Evolutionary conservation across 306 rosid species (phyloP), one percentile per base, ranked within the genome.

Genomic region (Crataegus laevigata): DNA sequence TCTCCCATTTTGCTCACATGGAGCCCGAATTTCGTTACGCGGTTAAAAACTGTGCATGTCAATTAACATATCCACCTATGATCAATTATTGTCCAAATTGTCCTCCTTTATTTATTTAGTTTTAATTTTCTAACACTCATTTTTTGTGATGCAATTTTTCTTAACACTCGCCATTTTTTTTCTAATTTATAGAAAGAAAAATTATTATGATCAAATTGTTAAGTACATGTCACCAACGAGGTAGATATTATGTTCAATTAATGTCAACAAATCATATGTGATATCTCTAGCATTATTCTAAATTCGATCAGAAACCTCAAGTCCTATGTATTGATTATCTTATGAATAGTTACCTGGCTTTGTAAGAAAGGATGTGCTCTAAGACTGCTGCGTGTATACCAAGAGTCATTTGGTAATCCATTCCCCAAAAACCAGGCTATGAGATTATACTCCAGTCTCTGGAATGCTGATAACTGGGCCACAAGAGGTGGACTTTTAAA

Each of bases 381-480:
- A 38, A 22, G n/a, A 40, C 26, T 7, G 15, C 19, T 63, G n/a
- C 4, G 14, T 29, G 6, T 55, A 4, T 26, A 86, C 80, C 11
- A 15, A 42, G 83, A 78, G 22, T 14, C 75, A 0, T 55, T 10
- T 1, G 87, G 85, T 0, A 21, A 72, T 18, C 81, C 84, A 11
- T 87, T 47, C 72, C 88, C 81, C 24, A 45, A 22, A 10, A 1
- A 26, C 45, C 84, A 81, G 43, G 66, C 88, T 13, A 84, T 84
- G 90, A 79, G 67, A 36, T 7, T 87, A 10, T 77, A 84, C 43
- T 73, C 83, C 1, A 87, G 86, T 66, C 73, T 87, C 2, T 87
- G 90, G 86, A 77, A 84, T 30, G 88, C 83, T 0, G 90, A 84
- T 42, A 75, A 74, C 54, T 75, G 85, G 85, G 85, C 88, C 0